Evolutionary conservation across 805 yeast species (phyloP), one percentile per base, ranked within the genome.

Genomic region (Nakazawaea wickerhamii): DNA sequence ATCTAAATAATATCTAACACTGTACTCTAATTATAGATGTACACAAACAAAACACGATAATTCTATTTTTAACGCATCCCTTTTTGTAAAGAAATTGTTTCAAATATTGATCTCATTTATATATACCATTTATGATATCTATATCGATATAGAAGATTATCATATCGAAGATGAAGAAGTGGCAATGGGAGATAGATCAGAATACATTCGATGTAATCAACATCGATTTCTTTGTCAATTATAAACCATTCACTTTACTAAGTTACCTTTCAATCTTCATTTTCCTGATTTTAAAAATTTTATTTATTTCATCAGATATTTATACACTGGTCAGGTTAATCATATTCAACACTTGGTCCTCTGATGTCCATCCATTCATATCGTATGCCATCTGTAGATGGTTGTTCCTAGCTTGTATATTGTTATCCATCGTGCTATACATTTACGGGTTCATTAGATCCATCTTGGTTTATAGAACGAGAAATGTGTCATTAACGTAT

Each of bases 331-430:
- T 88, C 44, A 79, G 75, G 51, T 71, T 88, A 32, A 65, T 87
- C 50, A 93, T 84, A 1, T 79, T 81, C 58, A 75, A 83, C 54
- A 67, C 75, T 36, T 83, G 91, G 91, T 70, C 81, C 3, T 68
- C 77, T 4, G 60, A 68, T 34, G 60, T 70, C 23, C 54, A 65
- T 41, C 80, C 81, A 4, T 65, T 57, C 47, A 57, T 76, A 3
- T 65, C 79, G 0, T 69, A 73, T 46, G 73, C 53, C 55, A 77
- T 71, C 44, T 73, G 68, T 45, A 76, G 65, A 55, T 84, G 91
- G 91, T 63, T 84, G n/a, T 84, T 83, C 55, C 77, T 84, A 15
- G 86, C 82, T 3, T 88, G 96, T 58, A 88, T 88, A 46, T 70
- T 88, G 10, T 73, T 84, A 42, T 82, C 91, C 8, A 66, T 85